Evolutionary conservation across 371 early-diverging fungal genomes (phyloP).

Genomic region (Rhizopus delemar): DNA sequence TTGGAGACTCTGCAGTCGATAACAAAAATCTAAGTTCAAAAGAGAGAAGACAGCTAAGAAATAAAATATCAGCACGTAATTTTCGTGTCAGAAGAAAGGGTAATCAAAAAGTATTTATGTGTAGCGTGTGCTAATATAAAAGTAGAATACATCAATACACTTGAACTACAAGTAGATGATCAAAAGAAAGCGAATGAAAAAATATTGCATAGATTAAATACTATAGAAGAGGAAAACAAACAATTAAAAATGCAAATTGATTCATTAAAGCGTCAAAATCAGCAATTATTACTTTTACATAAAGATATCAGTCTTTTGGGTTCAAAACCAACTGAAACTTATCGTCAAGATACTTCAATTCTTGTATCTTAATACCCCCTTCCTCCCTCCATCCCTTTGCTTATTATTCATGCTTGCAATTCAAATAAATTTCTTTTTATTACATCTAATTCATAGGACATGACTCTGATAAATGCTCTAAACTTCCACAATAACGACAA

Average conservation of each 20-base stretch:
- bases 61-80: slow-evolving; percentile 40
- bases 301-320: slow-evolving; percentile 35
- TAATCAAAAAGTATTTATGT: slow-evolving; percentile 2
- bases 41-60: slow-evolving; percentile 36
- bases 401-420: slow-evolving; percentile 10
- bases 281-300: slow-evolving; percentile 14
- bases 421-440: slow-evolving; percentile 5
- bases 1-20: background rate
- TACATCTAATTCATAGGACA: slow-evolving; percentile 26
- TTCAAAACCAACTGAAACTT: slow-evolving; percentile 29
- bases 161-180: slow-evolving; percentile 69
- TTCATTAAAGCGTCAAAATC: slow-evolving; percentile 31
- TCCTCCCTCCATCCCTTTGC: background rate
- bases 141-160: slow-evolving; percentile 69
- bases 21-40: slow-evolving; percentile 43
- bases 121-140: no score
- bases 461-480: slow-evolving; percentile 39
- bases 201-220: slow-evolving; percentile 40
- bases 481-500: slow-evolving; percentile 47
- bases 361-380: slow-evolving; percentile 28
- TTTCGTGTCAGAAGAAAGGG: slow-evolving; percentile 40
- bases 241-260: slow-evolving; percentile 53
- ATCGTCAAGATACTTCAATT: slow-evolving; percentile 37
- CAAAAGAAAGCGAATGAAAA: slow-evolving; percentile 57
- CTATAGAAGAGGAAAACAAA: slow-evolving; percentile 56